Percentiles rank a stretch among this genome's conserved stretches.
Conservation (phyloP, 2,329 filamentous ascomycete species). For the Aspergillus brunneoviolaceus region DNA sequence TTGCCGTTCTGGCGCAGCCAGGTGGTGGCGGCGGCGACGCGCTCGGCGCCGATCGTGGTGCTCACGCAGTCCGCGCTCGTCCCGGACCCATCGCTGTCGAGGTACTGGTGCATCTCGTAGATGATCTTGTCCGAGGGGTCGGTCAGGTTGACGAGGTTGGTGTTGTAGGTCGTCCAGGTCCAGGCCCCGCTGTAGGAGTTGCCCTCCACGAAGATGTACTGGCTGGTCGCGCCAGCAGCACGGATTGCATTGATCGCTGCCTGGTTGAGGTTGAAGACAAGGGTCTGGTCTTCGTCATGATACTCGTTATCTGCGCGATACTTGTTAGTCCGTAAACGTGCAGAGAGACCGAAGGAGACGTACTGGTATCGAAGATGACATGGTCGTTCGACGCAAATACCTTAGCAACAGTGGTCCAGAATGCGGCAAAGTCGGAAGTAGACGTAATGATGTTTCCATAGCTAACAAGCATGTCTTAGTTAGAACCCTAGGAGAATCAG, state of each 20-base stretch:
- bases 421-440: conserved; percentile 55
- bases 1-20: conserved; percentile 57
- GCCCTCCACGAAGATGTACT: conserved; percentile 61
- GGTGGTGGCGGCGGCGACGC: conserved; percentile 51
- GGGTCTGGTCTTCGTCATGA: conserved; percentile 60
- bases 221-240: conserved; percentile 54
- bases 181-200: conserved; percentile 50
- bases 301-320: conserved; percentile 58
- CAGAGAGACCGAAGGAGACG: not conserved
- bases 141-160: conserved; percentile 49
- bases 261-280: conserved; percentile 63
- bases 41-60: conserved; percentile 54
- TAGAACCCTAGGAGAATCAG: not conserved
- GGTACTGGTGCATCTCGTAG: conserved; percentile 64
- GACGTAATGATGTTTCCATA: conserved; percentile 35
- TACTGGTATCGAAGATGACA: conserved; percentile 63
- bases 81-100: conserved; percentile 57
- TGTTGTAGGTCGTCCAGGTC: conserved; percentile 49
- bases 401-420: conserved; percentile 57
- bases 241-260: conserved; percentile 64
- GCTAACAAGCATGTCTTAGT: not conserved
- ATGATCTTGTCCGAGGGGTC: conserved; percentile 56
- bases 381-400: conserved; percentile 55
- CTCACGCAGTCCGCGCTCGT: conserved; percentile 52
- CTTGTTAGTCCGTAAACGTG: not conserved